Evolutionary conservation across 495 filamentous ascomycete genomes (phyloP), one percentile per base, ranked within the genome.

Genomic region (Hypoxylon perforatum): DNA sequence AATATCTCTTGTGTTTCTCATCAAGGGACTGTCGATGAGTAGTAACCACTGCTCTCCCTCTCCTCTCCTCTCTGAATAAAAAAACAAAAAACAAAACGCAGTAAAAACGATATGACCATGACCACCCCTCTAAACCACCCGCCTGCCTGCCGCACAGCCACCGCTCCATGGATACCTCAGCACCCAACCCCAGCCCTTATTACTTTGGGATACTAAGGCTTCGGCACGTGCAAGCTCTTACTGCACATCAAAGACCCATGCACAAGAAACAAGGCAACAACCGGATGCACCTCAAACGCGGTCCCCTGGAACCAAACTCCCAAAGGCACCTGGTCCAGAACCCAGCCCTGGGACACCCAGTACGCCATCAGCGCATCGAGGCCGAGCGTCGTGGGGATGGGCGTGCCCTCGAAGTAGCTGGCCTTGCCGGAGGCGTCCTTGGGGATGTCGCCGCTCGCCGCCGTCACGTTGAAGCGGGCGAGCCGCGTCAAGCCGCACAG

Each of bases 401-500:
- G 95, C 2, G 94, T 96, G 72, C 95, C 95, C 78, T 98, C 94
- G 67, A 99, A 99, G 76, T 96, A 98, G 72, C 88, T 86, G 21
- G 90, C 91, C 80, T 99, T 99, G 46, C 95, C 95, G 7, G 82
- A 88, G 41, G 87, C 88, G 70, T 99, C 96, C 80, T 97, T 97
- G 46, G 95, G 95, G 12, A 99, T 84, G 53, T 55, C 54, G 0
- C 61, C 66, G 57, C 86, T 85, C 38, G 87, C 82, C 9, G 92
- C 94, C 1, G 96, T 98, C 42, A 99, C 95, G 77, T 99, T 99
- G 85, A 99, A 99, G 63, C 95, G 90, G 28, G 95, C 95, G 19
- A 99, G 85, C 19, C 95, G 91, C 11, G 94, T 96, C 53, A 99
- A 85, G 33, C 96, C 95, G 79, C 93, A 96, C 51, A 99, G 91